phyloP scores from a whole-genome alignment of 2,329 filamentous ascomycete species.

The Emmonsia crescens region DNA sequence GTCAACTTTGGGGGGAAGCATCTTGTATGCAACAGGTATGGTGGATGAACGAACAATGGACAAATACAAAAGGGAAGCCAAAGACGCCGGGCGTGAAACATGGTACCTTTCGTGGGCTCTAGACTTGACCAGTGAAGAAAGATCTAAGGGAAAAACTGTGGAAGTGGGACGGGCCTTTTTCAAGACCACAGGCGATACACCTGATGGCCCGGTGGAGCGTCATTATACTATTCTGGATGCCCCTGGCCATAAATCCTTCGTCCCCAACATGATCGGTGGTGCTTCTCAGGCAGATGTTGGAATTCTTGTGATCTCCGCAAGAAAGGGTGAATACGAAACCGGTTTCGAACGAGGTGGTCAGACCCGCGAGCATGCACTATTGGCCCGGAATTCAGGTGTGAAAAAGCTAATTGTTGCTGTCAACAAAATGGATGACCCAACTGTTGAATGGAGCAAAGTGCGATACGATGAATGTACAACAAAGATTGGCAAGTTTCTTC shows the following conservation, averaged over 20 bases:
- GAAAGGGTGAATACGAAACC: conserved; percentile 98
- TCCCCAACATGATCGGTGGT: conserved; percentile 96
- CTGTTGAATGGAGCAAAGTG: conserved; percentile 89
- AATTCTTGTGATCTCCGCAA: conserved; percentile 87
- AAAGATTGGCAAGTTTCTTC: conserved; percentile 80
- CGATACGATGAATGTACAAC: conserved; percentile 87
- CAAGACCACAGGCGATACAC: conserved; percentile 51
- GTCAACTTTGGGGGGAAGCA: conserved; percentile 87
- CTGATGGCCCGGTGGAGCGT: conserved; percentile 57
- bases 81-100: conserved; percentile 89
- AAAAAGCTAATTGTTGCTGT: conserved; percentile 91
- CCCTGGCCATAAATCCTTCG: conserved; percentile 94
- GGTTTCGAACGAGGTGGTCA: conserved; percentile 96
- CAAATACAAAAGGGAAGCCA: conserved; percentile 94
- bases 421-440: conserved; percentile 99
- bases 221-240: conserved; percentile 95
- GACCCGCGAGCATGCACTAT: conserved; percentile 92
- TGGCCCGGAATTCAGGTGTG: conserved; percentile 96
- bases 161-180: conserved; percentile 95
- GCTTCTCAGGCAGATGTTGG: conserved; percentile 89
- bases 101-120: conserved; percentile 99
- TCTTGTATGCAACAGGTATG: conserved; percentile 91
- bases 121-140: conserved; percentile 92
- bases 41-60: conserved; percentile 98
- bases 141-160: conserved; percentile 93